Evolutionary conservation across 495 filamentous ascomycete genomes (phyloP).

Genomic region (Penicillium coprophilum): DNA sequence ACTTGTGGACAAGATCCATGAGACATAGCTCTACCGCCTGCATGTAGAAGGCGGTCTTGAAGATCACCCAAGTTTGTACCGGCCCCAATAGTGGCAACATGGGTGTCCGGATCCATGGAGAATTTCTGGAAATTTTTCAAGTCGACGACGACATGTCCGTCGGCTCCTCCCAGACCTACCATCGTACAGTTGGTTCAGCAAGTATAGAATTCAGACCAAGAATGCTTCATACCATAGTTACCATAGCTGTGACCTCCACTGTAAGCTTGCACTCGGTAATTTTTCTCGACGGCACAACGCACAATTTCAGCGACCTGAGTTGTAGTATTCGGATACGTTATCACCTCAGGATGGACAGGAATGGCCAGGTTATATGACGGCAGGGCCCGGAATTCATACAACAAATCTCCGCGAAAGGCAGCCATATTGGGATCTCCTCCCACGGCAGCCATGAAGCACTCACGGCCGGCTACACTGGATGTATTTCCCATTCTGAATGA

Average conservation of each 20-base stretch:
- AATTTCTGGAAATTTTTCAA: conserved; percentile 50
- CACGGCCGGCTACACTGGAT: conserved; percentile 4
- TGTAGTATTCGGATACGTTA: conserved; percentile 57
- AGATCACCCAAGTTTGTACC: conserved; percentile 64
- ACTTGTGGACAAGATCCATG: conserved; percentile 67
- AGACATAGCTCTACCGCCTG: conserved; percentile 63
- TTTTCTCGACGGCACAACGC: conserved; percentile 52
- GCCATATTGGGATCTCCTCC: conserved; percentile 19
- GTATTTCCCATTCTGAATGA: conserved; percentile 14
- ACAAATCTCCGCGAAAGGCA: conserved; percentile 22
- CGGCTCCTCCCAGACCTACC: conserved; percentile 46
- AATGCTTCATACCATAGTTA: conserved; percentile 40
- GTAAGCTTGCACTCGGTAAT: conserved; percentile 63
- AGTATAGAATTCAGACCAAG: conserved; percentile 9
- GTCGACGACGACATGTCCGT: conserved; percentile 46
- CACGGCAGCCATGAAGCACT: conserved; percentile 28
- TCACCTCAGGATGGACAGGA: conserved; percentile 57
- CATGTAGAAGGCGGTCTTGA: conserved; percentile 54
- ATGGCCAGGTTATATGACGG: conserved; percentile 62
- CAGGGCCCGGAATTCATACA: conserved; percentile 19
- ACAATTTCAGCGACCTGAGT: conserved; percentile 59
- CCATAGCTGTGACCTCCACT: conserved; percentile 75
- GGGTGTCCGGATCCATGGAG: conserved; percentile 50
- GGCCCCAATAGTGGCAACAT: conserved; percentile 63
- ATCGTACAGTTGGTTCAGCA: conserved; percentile 46